phyloP scores from a whole-genome alignment of 108 stramenopile genomes.

The Mayamaea pseudoterrestris region DNA sequence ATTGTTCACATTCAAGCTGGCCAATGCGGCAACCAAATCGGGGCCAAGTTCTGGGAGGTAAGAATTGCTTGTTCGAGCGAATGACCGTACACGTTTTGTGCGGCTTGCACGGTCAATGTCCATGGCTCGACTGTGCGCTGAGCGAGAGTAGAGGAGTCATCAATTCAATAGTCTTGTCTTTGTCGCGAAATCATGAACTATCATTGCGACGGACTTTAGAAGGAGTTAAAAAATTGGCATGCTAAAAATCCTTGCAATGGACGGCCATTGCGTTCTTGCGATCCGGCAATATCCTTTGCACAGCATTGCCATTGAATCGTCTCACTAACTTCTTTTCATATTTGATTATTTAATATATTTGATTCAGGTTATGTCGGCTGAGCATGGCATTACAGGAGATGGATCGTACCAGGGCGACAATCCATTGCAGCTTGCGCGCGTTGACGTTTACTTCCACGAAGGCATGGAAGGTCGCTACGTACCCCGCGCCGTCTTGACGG shows the following conservation, averaged over 20 bases:
- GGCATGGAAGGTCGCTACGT: conserved; percentile 84
- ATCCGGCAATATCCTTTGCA: neutral
- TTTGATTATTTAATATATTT: neutral
- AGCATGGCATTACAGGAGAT: conserved; percentile 61
- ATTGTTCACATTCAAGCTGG: conserved; percentile 98
- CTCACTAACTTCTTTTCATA: neutral
- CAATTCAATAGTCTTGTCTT: too few relatives aligned
- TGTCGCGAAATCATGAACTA: too few relatives aligned
- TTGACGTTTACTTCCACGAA: conserved; percentile 85
- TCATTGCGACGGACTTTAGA: too few relatives aligned
- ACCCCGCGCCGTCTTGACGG: conserved; percentile 83
- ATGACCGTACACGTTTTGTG: too few relatives aligned
- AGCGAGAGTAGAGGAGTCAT: too few relatives aligned
- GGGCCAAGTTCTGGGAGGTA: conserved; percentile 97
- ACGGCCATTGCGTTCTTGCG: neutral
- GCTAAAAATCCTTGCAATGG: too few relatives aligned
- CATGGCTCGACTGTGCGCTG: too few relatives aligned
- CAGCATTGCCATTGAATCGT: neutral
- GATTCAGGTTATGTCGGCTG: conserved; percentile 76
- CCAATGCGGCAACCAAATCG: conserved; percentile 96
- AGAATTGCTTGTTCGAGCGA: conserved; percentile 14
- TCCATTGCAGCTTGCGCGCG: conserved; percentile 51
- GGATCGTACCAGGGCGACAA: conserved; percentile 73
- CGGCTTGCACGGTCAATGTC: too few relatives aligned
- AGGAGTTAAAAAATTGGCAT: too few relatives aligned